phyloP scores from a whole-genome alignment of 768 basidiomycete species.

The Lactifluus echinatus region DNA sequence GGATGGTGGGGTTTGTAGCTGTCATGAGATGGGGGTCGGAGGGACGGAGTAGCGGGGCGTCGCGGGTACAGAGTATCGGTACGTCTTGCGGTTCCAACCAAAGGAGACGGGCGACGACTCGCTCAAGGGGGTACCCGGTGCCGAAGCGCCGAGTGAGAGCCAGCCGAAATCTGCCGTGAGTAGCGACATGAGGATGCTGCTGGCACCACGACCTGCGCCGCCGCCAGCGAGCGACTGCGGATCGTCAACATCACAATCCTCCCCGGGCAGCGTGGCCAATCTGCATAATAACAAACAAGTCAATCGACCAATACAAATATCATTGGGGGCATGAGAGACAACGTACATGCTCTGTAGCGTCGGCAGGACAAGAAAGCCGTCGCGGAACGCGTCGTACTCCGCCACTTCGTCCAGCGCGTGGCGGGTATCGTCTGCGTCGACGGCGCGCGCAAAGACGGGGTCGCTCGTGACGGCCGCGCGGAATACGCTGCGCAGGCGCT shows the following conservation, averaged over 20 bases:
- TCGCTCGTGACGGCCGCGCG: slow-evolving; percentile 21
- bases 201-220: too few relatives aligned
- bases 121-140: slow-evolving; percentile 19
- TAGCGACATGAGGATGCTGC: slow-evolving; percentile 25
- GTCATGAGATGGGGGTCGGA: slow-evolving; percentile 15
- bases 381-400: slow-evolving; percentile 28
- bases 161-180: slow-evolving; percentile 25
- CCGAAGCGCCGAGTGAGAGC: slow-evolving; percentile 25
- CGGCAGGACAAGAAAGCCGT: slow-evolving; percentile 30
- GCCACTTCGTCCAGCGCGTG: slow-evolving; percentile 28
- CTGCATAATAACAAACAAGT: slow-evolving; percentile 15
- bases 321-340: not conserved
- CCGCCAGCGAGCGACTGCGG: slow-evolving; percentile 26
- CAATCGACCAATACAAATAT: too few relatives aligned
- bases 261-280: slow-evolving; percentile 29
- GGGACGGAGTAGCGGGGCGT: slow-evolving; percentile 17
- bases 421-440: slow-evolving; percentile 27
- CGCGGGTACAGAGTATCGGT: slow-evolving; percentile 15
- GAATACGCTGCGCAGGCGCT: slow-evolving; percentile 23
- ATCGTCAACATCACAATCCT: slow-evolving; percentile 29
- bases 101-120: slow-evolving; percentile 15
- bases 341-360: slow-evolving; percentile 31
- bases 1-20: not conserved
- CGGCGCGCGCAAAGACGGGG: slow-evolving; percentile 24
- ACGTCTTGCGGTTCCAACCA: slow-evolving; percentile 14